A percentile compares a stretch with the other conserved stretches of the same genome.
Conservation (phyloP, 306 rosid species). For the Quercus agrifolia region DNA sequence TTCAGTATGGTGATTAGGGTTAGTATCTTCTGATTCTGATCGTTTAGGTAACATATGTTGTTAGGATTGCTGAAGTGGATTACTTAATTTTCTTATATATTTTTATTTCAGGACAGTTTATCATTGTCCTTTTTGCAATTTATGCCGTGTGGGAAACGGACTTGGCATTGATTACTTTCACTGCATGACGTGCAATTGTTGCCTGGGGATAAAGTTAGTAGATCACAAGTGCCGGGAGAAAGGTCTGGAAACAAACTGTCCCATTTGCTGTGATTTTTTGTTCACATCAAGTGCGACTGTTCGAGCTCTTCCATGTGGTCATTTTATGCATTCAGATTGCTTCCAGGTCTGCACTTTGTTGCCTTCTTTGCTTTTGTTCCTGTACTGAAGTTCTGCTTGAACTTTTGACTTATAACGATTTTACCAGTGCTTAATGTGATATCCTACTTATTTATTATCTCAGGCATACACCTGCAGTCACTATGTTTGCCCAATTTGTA, state of each 20-base stretch:
- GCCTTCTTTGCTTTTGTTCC: slow-evolving; percentile 3
- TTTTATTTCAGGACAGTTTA: slow-evolving; percentile 49
- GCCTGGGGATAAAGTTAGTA: slow-evolving; percentile 57
- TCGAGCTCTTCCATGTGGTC: slow-evolving; percentile 73
- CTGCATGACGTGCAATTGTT: slow-evolving; percentile 79
- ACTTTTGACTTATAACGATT: not conserved
- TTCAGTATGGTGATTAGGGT: not conserved
- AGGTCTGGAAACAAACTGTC: slow-evolving; percentile 66
- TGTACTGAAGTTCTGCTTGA: not conserved
- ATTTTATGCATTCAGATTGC: slow-evolving; percentile 84
- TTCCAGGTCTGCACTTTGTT: slow-evolving; percentile 50
- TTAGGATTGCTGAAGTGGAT: not conserved
- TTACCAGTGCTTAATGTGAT: not conserved
- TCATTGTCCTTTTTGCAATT: slow-evolving; percentile 77
- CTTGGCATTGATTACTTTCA: slow-evolving; percentile 70
- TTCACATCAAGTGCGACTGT: slow-evolving; percentile 72
- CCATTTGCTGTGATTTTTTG: slow-evolving; percentile 72
- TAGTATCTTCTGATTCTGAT: not conserved
- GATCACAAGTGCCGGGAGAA: slow-evolving; percentile 69
- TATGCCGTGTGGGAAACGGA: slow-evolving; percentile 71
- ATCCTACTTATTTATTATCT: not conserved
- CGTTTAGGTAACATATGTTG: not conserved
- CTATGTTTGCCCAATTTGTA: slow-evolving; percentile 29
- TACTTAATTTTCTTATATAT: not conserved
- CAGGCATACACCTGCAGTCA: slow-evolving; percentile 37